Evolutionary conservation across 2,329 filamentous ascomycete genomes (phyloP), one percentile per base, ranked within the genome.

Genomic region (Teratosphaeria zuluensis): DNA sequence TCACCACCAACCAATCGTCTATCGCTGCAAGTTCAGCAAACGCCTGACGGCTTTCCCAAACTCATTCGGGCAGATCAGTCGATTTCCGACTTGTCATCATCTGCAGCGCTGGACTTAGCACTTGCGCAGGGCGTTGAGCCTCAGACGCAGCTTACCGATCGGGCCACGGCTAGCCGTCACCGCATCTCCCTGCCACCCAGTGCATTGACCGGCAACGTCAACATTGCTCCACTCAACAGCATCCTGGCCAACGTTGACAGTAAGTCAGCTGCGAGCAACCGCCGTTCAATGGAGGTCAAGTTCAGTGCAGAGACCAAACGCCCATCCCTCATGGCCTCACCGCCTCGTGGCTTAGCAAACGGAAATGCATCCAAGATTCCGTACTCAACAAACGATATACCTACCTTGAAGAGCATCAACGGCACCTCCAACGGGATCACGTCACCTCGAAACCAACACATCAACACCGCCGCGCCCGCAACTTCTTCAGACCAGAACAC

Each of bases 341-440:
- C 56, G 74, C 87, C 63, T 83, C 83, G 70, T 65, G 80, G 68
- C 78, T 67, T 70, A 16, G 51, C 68, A 60, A 81, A 87, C 72
- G 79, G 83, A 30, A 83, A 83, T 56, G 53, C 31, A 30, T 83
- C 87, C 32, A 90, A 89, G 77, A 75, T 96, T 59, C 28, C 24
- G 54, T 96, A 89, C 76, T 96, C 94, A 9, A 85, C 90, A 57
- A 94, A 88, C 73, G 92, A 97, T 69, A 81, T 96, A 21, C 89
- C 91, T 4, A 95, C 91, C 7, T 79, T 91, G 69, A 95, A 94
- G 81, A 87, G 80, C 64, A 78, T 82, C 57, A 81, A 82, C 57
- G 65, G 62, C 52, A 70, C 89, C 70, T 84, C 78, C 4, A 80
- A 84, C 62, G 63, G 64, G 48, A 63, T 59, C n/a, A 63, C 65